Conservation (phyloP, 495 filamentous ascomycete species). For the Viridothelium virens region DNA sequence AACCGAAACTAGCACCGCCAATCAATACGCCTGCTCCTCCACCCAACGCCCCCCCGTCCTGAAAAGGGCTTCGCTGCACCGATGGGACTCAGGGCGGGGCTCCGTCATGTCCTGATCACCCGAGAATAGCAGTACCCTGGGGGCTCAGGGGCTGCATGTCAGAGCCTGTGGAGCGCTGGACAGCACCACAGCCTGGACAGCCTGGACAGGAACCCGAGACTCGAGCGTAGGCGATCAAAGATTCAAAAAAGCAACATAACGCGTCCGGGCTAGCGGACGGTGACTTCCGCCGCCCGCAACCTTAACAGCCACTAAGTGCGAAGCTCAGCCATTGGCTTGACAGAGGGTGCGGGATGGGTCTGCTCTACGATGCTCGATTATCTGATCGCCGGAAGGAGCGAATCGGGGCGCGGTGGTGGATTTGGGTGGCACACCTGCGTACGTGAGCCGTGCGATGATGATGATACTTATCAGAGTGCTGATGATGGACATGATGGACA, state of each 20-base stretch:
- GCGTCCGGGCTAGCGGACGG: constrained; percentile 10
- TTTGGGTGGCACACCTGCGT: background rate
- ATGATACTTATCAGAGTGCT: background rate
- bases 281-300: constrained; percentile 10
- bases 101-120: background rate
- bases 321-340: background rate
- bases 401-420: background rate
- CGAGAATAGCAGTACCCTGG: background rate
- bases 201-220: no score
- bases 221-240: no score
- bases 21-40: background rate
- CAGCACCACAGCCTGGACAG: background rate
- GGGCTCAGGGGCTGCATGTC: background rate
- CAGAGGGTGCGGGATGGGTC: background rate
- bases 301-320: background rate
- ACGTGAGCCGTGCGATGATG: background rate
- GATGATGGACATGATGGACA: no score
- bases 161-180: background rate
- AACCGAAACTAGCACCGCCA: background rate
- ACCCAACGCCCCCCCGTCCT: background rate
- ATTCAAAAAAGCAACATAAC: background rate
- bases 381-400: constrained; percentile 3
- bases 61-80: background rate
- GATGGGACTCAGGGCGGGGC: no score
- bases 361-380: background rate